Percentiles rank a stretch among this genome's conserved stretches.
Evolutionary conservation across 2,329 filamentous ascomycete species (phyloP).

Genomic region (Botrytis deweyae): DNA sequence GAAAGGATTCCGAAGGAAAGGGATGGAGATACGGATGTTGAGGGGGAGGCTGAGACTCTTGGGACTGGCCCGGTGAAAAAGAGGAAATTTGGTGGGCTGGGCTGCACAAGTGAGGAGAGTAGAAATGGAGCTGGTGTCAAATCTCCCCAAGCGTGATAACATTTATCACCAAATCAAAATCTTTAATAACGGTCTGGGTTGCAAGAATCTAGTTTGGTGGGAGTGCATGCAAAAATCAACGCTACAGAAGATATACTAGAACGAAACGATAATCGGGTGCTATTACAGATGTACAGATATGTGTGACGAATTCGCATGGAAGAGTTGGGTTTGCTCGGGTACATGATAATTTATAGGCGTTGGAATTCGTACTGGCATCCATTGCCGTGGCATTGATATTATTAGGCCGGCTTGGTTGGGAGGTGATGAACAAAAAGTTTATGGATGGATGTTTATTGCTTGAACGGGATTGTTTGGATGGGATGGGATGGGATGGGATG

Average conservation of each 20-base stretch:
- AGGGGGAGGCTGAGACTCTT: not conserved
- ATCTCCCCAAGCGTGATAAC: not conserved
- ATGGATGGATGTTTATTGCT: no score
- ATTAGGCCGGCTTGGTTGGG: not conserved
- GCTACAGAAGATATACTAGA: not conserved
- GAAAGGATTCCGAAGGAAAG: not conserved
- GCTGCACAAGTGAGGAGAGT: not conserved
- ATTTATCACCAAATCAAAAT: not conserved
- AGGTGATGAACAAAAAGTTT: not conserved
- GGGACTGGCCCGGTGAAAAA: not conserved
- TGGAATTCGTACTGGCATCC: not conserved
- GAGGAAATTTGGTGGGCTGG: not conserved
- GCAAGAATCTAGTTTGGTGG: not conserved
- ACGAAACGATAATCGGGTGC: not conserved
- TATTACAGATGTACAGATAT: slow-evolving; percentile 4
- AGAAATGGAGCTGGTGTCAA: not conserved
- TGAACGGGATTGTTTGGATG: not conserved
- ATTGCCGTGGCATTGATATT: not conserved
- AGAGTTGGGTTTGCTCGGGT: not conserved
- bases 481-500: no score
- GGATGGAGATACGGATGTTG: not conserved
- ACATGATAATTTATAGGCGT: not conserved
- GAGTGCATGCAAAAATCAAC: not conserved
- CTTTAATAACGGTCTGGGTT: not conserved
- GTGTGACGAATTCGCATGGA: slow-evolving; percentile 7